A percentile compares a stretch with the other conserved stretches of the same genome.
Conservation (phyloP, 2,329 filamentous ascomycete genomes). For the Verticillium tricorpus region DNA sequence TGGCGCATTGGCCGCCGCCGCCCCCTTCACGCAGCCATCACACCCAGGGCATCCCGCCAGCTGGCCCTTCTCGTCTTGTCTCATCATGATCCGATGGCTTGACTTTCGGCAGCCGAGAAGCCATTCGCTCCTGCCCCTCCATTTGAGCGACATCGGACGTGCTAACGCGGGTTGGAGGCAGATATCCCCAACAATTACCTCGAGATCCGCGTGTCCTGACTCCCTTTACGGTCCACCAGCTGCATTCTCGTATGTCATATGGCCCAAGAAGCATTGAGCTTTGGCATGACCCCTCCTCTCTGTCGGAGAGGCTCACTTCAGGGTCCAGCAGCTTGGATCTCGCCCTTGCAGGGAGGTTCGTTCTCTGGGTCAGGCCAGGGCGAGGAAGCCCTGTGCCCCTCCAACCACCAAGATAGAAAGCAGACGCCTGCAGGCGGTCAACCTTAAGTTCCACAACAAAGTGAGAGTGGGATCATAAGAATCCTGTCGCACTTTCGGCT, state of each 20-base stretch:
- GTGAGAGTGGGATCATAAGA: neutral
- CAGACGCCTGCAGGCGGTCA: neutral
- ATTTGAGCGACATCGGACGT: neutral
- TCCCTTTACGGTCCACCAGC: neutral
- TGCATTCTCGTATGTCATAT: neutral
- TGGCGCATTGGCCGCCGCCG: neutral
- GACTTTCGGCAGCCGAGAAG: neutral
- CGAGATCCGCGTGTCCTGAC: neutral
- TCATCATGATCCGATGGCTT: constrained; percentile 1
- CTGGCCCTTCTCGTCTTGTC: neutral
- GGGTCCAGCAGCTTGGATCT: neutral
- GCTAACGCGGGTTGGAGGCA: neutral
- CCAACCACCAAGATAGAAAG: neutral
- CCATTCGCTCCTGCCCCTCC: neutral
- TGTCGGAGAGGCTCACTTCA: neutral
- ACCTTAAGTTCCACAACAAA: neutral
- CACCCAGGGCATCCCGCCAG: neutral
- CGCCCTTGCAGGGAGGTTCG: neutral
- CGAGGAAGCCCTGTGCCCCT: neutral
- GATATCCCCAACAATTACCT: neutral
- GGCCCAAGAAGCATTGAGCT: neutral
- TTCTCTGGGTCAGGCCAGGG: neutral
- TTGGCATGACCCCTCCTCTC: neutral
- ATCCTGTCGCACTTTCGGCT: neutral
- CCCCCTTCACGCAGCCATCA: neutral